Evolutionary conservation across 768 basidiomycete genomes (phyloP), one percentile per base, ranked within the genome.

Genomic region (Pleurotus giganteus): DNA sequence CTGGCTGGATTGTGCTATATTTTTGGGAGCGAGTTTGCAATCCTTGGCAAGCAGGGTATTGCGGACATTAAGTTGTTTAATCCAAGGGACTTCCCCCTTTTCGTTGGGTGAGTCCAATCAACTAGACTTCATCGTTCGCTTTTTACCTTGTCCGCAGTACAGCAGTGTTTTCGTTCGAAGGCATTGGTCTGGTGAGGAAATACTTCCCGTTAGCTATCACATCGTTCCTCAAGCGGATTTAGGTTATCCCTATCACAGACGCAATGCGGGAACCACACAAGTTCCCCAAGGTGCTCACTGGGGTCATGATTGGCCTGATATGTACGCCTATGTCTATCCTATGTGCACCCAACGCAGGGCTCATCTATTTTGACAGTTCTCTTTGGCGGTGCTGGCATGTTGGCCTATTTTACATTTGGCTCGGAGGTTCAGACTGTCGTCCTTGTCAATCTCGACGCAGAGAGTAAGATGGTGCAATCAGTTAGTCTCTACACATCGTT

Each of bases 101-200:
- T 99, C 57, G 89, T 99, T 55, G 97, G 94, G 89, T 91, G 61
- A 60, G 45, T 45, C 41, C 26, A 31, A 7, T 29, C 42, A 27
- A 13, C n/a, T 31, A 45, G 55, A 23, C 3, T 44, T 44, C 60
- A 4, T 58, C 54, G 13, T 24, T 15, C 32, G 39, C 58, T 7
- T 7, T 41, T 13, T 36, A 45, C 58, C 41, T 55, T 7, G 28
- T 24, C 29, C 12, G 24, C 57, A 93, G 94, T 6, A 98, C 97
- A 21, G 96, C 97, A 2, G 96, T 98, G 27, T 98, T 98, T 70
- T 93, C 97, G 1, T 99, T 98, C 62, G 96, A 99, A 70, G 96
- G 96, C 7, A 93, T 99, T 60, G 97, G 96, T 45, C 74, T 98
- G 71, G 88, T 89, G 61, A 60, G 84, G 13, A 6, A 32, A 32